Percentiles rank a stretch among this genome's conserved stretches.
Conservation (phyloP, 1,284 basidiomycete genomes). For the Irpex sp. region DNA sequence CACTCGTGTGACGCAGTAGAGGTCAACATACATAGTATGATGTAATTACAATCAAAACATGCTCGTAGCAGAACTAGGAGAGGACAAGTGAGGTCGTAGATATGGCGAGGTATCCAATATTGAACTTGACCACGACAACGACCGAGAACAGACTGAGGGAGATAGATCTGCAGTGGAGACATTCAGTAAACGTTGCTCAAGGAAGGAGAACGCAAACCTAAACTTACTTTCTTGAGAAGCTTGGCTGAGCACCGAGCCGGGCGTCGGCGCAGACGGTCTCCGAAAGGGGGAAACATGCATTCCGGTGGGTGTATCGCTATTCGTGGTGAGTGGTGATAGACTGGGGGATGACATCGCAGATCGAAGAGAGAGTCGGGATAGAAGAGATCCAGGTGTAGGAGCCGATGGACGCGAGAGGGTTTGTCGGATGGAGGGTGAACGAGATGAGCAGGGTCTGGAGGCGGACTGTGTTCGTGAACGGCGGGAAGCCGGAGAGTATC, state of each 20-base stretch:
- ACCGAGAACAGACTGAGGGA: background rate
- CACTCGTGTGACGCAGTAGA: background rate
- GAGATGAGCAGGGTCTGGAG: background rate
- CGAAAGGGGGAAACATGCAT: background rate
- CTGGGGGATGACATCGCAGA: background rate
- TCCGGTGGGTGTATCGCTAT: background rate
- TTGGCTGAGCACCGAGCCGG: conserved; percentile 4
- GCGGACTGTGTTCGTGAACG: background rate
- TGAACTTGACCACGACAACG: background rate
- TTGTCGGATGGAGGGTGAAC: background rate
- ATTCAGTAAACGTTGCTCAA: background rate
- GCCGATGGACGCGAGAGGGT: background rate
- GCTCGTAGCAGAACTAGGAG: background rate
- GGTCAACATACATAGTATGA: background rate
- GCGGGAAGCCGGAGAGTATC: background rate
- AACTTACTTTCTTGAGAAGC: background rate
- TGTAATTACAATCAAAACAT: too few relatives aligned
- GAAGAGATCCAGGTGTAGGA: background rate
- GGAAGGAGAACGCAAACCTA: background rate
- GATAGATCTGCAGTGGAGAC: background rate
- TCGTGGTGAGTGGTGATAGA: background rate
- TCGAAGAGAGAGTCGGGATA: background rate
- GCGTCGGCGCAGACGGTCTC: conserved; percentile 2
- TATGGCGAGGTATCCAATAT: background rate
- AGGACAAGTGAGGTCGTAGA: background rate